phyloP scores from a whole-genome alignment of 192 early-diverging fungal genomes.

The Backusella parvicylindrica region DNA sequence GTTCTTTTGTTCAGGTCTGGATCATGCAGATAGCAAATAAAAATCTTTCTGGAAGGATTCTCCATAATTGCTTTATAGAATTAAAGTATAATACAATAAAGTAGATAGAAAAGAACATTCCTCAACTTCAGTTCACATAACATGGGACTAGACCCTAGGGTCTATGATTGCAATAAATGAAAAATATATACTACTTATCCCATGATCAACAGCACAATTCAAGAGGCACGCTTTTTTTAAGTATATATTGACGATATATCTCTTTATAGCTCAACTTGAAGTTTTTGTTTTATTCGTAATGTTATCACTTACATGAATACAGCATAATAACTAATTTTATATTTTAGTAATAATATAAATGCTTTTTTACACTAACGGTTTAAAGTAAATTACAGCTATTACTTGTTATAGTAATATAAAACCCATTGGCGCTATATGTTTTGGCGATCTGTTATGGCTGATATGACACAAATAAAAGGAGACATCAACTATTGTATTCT shows the following conservation, averaged over 20 bases:
- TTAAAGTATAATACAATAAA: not conserved
- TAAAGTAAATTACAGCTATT: not conserved
- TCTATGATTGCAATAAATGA: not conserved
- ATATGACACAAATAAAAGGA: not conserved
- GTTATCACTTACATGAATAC: not conserved
- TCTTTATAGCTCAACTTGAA: not conserved
- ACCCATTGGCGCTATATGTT: not conserved
- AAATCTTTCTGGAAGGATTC: not conserved
- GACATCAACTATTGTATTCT: not conserved
- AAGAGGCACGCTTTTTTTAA: not conserved
- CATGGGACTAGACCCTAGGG: not conserved
- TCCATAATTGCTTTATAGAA: not conserved
- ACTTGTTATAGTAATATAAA: not conserved
- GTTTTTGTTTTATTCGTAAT: not conserved
- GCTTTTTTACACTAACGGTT: not conserved
- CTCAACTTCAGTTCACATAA: not conserved
- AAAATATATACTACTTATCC: not conserved
- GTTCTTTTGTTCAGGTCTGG: not conserved
- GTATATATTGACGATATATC: not conserved
- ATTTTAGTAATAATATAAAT: not conserved
- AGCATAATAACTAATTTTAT: not conserved
- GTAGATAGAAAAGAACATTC: not conserved
- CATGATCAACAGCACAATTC: not conserved
- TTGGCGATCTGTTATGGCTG: not conserved
- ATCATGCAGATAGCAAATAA: not conserved